phyloP scores from a whole-genome alignment of 805 yeast genomes.

The Limtongozyma cylindracea region DNA sequence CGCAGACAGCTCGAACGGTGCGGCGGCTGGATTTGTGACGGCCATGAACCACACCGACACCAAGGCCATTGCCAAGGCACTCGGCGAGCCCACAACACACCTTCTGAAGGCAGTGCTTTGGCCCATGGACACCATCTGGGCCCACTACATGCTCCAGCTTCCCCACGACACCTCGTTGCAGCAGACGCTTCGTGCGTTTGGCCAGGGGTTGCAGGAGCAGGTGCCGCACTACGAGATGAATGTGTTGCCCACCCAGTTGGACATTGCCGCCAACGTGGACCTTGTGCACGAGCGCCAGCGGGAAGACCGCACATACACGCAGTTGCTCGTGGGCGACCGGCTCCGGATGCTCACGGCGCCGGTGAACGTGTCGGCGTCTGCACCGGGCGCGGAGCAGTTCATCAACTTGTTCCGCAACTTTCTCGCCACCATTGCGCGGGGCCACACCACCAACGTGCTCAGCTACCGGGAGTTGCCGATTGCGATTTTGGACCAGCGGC shows the following conservation, averaged over 20 bases:
- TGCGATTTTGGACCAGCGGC: constrained; percentile 4
- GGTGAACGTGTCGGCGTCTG: constrained; percentile 9
- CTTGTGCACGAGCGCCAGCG: constrained; percentile 1
- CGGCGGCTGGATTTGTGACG: constrained; percentile 21
- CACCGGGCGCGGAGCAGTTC: constrained; percentile 12
- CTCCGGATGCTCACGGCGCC: constrained; percentile 39
- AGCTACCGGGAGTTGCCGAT: constrained; percentile 16
- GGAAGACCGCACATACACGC: too few relatives aligned
- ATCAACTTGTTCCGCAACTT: constrained; percentile 20
- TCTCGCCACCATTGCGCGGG: constrained; percentile 24
- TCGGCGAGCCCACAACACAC: constrained; percentile 23
- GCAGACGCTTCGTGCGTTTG: constrained; percentile 21
- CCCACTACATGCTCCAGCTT: constrained; percentile 33
- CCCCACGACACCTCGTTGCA: constrained; percentile 21
- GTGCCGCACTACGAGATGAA: constrained; percentile 10
- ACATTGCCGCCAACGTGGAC: constrained; percentile 15
- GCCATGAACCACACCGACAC: constrained; percentile 21
- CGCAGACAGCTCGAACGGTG: constrained; percentile 5
- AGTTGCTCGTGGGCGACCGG: constrained; percentile 26
- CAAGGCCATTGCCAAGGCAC: constrained; percentile 14
- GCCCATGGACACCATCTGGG: constrained; percentile 60
- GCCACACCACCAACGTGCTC: constrained; percentile 26
- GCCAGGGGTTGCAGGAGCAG: constrained; percentile 8
- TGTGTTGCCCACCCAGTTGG: constrained; percentile 8
- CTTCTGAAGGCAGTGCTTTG: constrained; percentile 43